A percentile compares a stretch with the other conserved stretches of the same genome.
These are phyloP conservation scores for Kalanchoe fedtschenkoi DNA, from an alignment of 164 flowering plant species.

Conservation along the genomic window DNA sequence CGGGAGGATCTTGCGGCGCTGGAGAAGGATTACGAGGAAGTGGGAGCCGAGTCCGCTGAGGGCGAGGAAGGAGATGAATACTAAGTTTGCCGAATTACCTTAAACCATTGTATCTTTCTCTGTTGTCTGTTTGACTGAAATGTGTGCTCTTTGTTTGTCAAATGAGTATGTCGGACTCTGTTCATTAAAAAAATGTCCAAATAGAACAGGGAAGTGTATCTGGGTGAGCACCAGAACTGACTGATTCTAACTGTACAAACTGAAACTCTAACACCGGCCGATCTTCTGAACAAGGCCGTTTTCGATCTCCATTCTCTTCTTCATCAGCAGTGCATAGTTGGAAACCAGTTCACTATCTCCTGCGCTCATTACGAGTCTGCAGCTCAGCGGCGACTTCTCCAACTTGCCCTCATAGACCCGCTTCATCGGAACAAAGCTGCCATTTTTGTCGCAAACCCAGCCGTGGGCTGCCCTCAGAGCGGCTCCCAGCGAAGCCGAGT, in stretches of 20 bases:
- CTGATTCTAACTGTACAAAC: neutral
- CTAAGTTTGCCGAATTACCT: too few species aligned
- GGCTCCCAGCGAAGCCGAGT: slow-evolving; percentile 65
- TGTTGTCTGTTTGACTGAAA: too few species aligned
- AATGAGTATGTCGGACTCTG: too few species aligned
- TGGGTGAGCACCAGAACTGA: too few species aligned
- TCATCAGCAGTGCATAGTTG: too few species aligned
- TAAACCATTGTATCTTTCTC: too few species aligned
- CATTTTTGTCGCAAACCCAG: slow-evolving; percentile 70
- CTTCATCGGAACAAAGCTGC: slow-evolving; percentile 60
- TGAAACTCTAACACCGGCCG: slow-evolving; percentile 23
- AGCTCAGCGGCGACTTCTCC: slow-evolving; percentile 59
- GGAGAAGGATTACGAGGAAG: slow-evolving; percentile 43
- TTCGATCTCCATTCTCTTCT: too few species aligned
- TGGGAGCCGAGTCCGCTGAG: slow-evolving; percentile 39
- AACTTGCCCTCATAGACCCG: slow-evolving; percentile 50
- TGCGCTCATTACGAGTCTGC: slow-evolving; percentile 50
- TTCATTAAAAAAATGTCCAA: too few species aligned
- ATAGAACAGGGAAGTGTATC: too few species aligned
- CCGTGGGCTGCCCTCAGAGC: slow-evolving; percentile 96
- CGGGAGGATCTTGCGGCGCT: slow-evolving; percentile 46
- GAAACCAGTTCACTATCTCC: slow-evolving; percentile 26
- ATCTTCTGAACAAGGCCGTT: slow-evolving; percentile 19
- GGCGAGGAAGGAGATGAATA: slow-evolving; percentile 37
- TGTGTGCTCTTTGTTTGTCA: too few species aligned